phyloP scores from a whole-genome alignment of 169 alveolate species.

The Eimeria tenella region DNA sequence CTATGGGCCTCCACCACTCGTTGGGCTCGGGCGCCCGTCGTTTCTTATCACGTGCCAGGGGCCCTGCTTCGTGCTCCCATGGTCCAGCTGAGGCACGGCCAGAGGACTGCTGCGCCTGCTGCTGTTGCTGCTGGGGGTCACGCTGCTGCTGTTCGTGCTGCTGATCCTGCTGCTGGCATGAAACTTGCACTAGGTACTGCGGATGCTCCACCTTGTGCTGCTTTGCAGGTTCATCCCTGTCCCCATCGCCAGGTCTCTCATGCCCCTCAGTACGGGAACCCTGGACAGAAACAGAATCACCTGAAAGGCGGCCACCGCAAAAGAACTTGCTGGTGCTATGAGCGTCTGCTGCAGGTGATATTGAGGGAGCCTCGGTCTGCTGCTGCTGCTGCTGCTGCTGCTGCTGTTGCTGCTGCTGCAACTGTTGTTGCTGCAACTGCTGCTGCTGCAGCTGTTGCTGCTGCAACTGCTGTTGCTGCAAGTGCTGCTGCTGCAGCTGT shows the following conservation, averaged over 20 bases:
- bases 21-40: too few species aligned
- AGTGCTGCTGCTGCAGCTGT: neutral
- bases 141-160: neutral
- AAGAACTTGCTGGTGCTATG: too few species aligned
- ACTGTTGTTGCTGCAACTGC: neutral
- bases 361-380: neutral
- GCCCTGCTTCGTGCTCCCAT: neutral
- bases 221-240: neutral
- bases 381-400: constrained; percentile 42
- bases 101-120: neutral
- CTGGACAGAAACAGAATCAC: too few species aligned
- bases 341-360: neutral
- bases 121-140: neutral
- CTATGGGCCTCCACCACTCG: too few species aligned
- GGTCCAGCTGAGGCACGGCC: neutral
- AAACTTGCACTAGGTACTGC: neutral
- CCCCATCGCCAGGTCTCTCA: too few species aligned
- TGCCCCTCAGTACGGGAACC: too few species aligned
- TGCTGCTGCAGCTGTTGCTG: neutral
- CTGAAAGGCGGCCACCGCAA: too few species aligned
- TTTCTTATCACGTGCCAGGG: neutral
- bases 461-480: neutral
- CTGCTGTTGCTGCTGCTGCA: constrained; percentile 11
- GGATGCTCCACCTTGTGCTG: neutral
- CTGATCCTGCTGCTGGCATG: neutral